Evolutionary conservation across 2,329 filamentous ascomycete genomes (phyloP).

Genomic region (Colletotrichum sp.): DNA sequence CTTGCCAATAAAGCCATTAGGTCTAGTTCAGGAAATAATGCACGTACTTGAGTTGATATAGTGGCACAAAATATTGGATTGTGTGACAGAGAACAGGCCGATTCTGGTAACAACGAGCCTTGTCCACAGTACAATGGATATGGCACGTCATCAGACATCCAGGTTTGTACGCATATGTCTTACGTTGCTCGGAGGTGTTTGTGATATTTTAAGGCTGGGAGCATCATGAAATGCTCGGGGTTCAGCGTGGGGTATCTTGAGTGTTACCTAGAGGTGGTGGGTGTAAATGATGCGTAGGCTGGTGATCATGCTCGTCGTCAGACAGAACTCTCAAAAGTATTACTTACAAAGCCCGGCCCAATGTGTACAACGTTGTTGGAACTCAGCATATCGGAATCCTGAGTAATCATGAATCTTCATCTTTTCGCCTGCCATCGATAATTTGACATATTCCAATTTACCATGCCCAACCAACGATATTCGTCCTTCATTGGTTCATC

Average conservation of each 20-base stretch:
- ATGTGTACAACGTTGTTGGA: background rate
- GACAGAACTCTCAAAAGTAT: background rate
- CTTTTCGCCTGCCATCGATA: accelerated
- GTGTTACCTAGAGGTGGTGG: background rate
- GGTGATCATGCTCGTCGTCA: background rate
- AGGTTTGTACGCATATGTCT: background rate
- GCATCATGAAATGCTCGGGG: background rate
- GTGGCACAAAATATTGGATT: background rate
- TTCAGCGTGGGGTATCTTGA: background rate
- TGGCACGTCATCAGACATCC: background rate
- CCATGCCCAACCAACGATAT: background rate
- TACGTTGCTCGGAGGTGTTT: background rate
- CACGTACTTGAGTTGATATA: background rate
- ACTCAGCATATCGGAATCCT: background rate
- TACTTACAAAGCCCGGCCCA: background rate
- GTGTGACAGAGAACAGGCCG: background rate
- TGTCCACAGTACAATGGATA: background rate
- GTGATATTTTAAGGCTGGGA: background rate
- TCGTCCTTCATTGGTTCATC: background rate
- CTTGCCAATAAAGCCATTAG: background rate
- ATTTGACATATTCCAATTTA: background rate
- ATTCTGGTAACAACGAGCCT: background rate
- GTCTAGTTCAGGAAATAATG: background rate
- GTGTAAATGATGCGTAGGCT: background rate
- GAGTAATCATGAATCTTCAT: background rate